Percentiles rank a stretch among this genome's conserved stretches.
Evolutionary conservation across 768 basidiomycete species (phyloP).

Genomic region (Pleurotus citrinopileatus): DNA sequence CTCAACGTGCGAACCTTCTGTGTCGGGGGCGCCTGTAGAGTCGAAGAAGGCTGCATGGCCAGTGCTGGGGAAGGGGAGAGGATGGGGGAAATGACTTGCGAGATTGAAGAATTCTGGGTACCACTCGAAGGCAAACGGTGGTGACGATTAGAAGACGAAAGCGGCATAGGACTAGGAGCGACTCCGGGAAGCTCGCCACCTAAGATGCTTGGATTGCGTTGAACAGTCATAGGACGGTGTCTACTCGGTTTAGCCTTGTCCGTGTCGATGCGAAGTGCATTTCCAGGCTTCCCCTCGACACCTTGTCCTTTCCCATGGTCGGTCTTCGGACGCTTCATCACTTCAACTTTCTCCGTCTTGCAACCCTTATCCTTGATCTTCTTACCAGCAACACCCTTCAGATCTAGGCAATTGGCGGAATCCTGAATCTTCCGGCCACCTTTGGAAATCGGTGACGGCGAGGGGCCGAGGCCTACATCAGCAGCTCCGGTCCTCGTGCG

Average conservation of each 20-base stretch:
- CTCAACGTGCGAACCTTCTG: slow-evolving; percentile 44
- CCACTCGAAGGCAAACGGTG: slow-evolving; percentile 6
- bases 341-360: neutral
- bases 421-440: slow-evolving; percentile 15
- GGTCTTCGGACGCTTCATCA: too few relatives aligned
- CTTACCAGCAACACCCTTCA: neutral
- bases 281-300: neutral
- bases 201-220: slow-evolving; percentile 64
- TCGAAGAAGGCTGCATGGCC: slow-evolving; percentile 14
- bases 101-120: slow-evolving; percentile 15
- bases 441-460: slow-evolving; percentile 20
- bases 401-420: slow-evolving; percentile 5
- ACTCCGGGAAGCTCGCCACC: slow-evolving; percentile 57
- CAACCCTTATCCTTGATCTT: neutral
- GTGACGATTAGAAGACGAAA: slow-evolving; percentile 10
- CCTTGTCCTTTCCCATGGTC: neutral
- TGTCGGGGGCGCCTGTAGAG: slow-evolving; percentile 13
- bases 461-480: slow-evolving; percentile 15
- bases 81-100: slow-evolving; percentile 20
- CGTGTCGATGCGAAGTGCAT: neutral
- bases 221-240: slow-evolving; percentile 44
- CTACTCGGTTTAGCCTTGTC: slow-evolving; percentile 8
- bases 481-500: slow-evolving; percentile 29
- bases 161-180: slow-evolving; percentile 15
- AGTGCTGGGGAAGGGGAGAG: slow-evolving; percentile 10